Percentiles rank a stretch among this genome's conserved stretches.
Evolutionary conservation across 2,329 filamentous ascomycete genomes (phyloP).

Genomic region (Dichotomopilus funicola): DNA sequence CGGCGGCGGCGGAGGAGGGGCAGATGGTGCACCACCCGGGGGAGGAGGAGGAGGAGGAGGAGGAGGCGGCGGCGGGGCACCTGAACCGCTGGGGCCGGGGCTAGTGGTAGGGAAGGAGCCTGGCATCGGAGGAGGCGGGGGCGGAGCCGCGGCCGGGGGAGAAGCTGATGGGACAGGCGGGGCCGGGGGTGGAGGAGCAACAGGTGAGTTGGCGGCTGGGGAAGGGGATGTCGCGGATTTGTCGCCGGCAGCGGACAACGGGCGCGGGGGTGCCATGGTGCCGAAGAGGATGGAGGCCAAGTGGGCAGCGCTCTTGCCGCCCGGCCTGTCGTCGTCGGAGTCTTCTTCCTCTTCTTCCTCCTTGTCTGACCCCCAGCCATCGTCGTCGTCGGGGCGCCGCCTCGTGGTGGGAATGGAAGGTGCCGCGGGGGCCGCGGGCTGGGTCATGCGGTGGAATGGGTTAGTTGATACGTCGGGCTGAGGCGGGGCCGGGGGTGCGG

Average conservation of each 20-base stretch:
- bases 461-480: constrained; percentile 68
- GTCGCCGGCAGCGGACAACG: constrained; percentile 74
- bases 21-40: constrained; percentile 25
- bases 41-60: constrained; percentile 35
- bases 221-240: constrained; percentile 42
- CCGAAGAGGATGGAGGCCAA: constrained; percentile 93
- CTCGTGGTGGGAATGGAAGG: constrained; percentile 48
- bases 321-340: constrained; percentile 70
- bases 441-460: constrained; percentile 83
- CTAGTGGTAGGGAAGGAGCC: constrained; percentile 13
- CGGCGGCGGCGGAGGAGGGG: constrained; percentile 31
- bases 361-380: constrained; percentile 83
- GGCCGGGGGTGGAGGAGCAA: constrained; percentile 21
- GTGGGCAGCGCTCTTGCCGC: constrained; percentile 79
- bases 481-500: constrained; percentile 34
- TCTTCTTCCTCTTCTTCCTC: constrained; percentile 51
- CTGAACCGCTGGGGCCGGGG: constrained; percentile 19
- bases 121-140: constrained; percentile 24
- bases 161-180: constrained; percentile 27
- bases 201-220: constrained; percentile 36
- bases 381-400: constrained; percentile 48
- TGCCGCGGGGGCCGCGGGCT: constrained; percentile 46
- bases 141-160: constrained; percentile 23
- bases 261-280: constrained; percentile 90
- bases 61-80: constrained; percentile 22